These are phyloP conservation scores for Hypoxylon cercidicola DNA, from an alignment of 495 filamentous ascomycete species.

Conservation along the genomic window DNA sequence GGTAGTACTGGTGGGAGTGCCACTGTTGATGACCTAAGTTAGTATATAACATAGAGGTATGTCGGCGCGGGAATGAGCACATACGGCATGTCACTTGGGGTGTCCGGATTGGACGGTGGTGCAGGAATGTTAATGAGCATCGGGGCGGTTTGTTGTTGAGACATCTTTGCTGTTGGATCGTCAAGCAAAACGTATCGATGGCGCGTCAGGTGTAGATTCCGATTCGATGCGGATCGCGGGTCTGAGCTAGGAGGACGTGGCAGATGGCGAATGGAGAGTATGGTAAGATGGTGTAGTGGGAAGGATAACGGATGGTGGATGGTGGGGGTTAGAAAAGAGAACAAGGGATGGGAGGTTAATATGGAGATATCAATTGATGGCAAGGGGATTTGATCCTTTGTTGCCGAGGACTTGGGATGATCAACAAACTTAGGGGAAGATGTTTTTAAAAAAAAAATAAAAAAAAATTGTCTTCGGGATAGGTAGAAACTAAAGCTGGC, in stretches of 20 bases:
- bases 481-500: neutral
- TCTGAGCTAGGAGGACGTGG: conserved; percentile 1
- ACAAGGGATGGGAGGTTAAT: neutral
- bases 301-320: neutral
- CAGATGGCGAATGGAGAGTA: conserved; percentile 10
- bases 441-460: neutral
- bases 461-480: neutral
- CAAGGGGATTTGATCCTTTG: neutral
- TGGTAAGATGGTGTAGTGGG: conserved; percentile 21
- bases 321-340: neutral
- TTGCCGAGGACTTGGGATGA: neutral
- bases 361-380: neutral
- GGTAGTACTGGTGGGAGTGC: conserved; percentile 89
- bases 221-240: conserved; percentile 17
- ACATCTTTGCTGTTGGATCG: conserved; percentile 44
- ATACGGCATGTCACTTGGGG: conserved; percentile 92
- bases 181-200: neutral
- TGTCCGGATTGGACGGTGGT: conserved; percentile 83
- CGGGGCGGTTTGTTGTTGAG: conserved; percentile 56
- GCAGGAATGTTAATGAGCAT: conserved; percentile 89
- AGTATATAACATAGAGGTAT: conserved; percentile 12
- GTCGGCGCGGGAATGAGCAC: conserved; percentile 49
- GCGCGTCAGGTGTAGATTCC: conserved; percentile 7
- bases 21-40: conserved; percentile 60
- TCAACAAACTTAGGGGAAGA: neutral